A percentile compares a stretch with the other conserved stretches of the same genome.
phyloP scores from a whole-genome alignment of 257 asterid species.

The Cynanchum wilfordii region DNA sequence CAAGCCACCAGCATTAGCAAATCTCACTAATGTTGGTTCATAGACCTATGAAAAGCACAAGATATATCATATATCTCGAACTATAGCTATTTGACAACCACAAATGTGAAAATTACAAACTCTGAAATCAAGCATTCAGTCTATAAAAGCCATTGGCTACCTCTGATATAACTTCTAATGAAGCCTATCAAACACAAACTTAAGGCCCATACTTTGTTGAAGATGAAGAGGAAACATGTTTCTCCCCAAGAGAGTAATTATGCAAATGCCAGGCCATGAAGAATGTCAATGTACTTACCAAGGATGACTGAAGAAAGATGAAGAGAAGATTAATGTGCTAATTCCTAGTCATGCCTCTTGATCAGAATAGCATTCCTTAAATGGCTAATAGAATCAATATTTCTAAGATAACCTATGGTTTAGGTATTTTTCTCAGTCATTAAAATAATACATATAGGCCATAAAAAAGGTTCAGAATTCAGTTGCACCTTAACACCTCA shows the following conservation, averaged over 20 bases:
- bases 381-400: not conserved
- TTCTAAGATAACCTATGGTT: not conserved
- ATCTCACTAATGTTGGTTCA: slow-evolving; percentile 72
- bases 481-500: not conserved
- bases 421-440: not conserved
- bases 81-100: no score
- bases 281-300: not conserved
- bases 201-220: not conserved
- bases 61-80: slow-evolving; percentile 16
- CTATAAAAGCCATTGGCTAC: not conserved
- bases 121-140: not conserved
- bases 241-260: not conserved
- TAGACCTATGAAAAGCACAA: slow-evolving; percentile 51
- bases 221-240: not conserved
- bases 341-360: not conserved
- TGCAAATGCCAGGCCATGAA: not conserved
- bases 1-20: slow-evolving; percentile 81
- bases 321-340: not conserved
- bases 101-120: slow-evolving; percentile 2
- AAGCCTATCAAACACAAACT: not conserved
- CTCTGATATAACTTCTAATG: not conserved
- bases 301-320: not conserved
- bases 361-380: not conserved
- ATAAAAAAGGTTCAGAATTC: not conserved
- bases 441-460: not conserved